phyloP scores from a whole-genome alignment of 2,329 filamentous ascomycete genomes.

The Aureobasidium sp. region DNA sequence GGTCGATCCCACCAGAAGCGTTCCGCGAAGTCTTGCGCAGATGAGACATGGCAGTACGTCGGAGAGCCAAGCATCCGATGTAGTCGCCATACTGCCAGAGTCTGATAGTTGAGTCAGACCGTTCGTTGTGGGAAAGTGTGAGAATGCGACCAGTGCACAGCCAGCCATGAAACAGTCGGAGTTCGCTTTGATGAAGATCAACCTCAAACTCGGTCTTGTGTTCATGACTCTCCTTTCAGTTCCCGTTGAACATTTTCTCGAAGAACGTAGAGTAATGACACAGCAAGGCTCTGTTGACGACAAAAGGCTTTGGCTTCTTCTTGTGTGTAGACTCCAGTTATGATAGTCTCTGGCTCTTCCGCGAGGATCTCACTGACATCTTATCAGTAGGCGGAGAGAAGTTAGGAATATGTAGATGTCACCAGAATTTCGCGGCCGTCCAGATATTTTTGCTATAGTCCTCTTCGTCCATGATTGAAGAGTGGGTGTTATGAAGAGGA shows the following conservation, averaged over 20 bases:
- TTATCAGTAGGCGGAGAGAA: not conserved
- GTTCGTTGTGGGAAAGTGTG: too few relatives aligned
- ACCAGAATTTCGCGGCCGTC: not conserved
- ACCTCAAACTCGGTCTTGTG: not conserved
- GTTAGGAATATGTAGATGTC: not conserved
- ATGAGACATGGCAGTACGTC: too few relatives aligned
- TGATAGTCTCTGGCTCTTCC: not conserved
- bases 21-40: too few relatives aligned
- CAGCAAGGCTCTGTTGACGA: not conserved
- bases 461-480: not conserved
- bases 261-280: not conserved
- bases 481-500: too few relatives aligned
- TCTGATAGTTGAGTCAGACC: too few relatives aligned
- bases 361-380: not conserved
- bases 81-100: not conserved
- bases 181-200: not conserved
- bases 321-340: not conserved
- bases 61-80: too few relatives aligned
- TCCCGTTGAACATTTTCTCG: not conserved
- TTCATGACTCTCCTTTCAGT: not conserved
- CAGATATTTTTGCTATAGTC: not conserved
- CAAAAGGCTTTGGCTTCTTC: not conserved
- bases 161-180: not conserved
- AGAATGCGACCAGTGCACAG: not conserved
- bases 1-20: too few relatives aligned